Evolutionary conservation across 108 stramenopile genomes (phyloP).

Genomic region (Skeletonema grethae): DNA sequence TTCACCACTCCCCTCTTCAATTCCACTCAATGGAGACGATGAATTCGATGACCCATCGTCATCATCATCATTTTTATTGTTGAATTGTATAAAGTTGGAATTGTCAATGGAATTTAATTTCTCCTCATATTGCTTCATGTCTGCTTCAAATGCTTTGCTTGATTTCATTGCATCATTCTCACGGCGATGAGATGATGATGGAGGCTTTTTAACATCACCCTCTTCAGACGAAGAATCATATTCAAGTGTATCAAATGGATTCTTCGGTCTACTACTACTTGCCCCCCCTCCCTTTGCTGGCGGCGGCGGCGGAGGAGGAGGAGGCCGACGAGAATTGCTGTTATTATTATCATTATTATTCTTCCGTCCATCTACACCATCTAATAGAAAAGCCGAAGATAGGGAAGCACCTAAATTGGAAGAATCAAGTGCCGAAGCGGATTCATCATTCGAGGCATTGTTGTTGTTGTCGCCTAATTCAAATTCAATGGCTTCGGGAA

Average conservation of each 20-base stretch:
- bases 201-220: background rate
- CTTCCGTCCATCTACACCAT: background rate
- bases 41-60: background rate
- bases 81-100: slow-evolving; percentile 11
- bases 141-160: background rate
- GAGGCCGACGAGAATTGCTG: background rate
- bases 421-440: background rate
- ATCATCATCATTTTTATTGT: background rate
- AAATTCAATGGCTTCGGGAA: slow-evolving; percentile 23
- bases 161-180: background rate
- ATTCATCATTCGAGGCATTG: background rate
- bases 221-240: background rate
- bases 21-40: background rate
- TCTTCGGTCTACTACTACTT: background rate
- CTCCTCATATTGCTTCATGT: slow-evolving; percentile 8
- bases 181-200: background rate
- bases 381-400: background rate
- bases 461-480: background rate
- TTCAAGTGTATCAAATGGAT: slow-evolving; percentile 1
- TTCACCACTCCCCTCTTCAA: slow-evolving; percentile 13
- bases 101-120: slow-evolving; percentile 20
- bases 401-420: background rate
- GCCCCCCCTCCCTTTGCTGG: background rate
- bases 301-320: background rate
- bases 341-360: background rate